Evolutionary conservation across 208 protist genomes (phyloP), one percentile per base, ranked within the genome.

Genomic region (Leptomonas pyrrhocoris): DNA sequence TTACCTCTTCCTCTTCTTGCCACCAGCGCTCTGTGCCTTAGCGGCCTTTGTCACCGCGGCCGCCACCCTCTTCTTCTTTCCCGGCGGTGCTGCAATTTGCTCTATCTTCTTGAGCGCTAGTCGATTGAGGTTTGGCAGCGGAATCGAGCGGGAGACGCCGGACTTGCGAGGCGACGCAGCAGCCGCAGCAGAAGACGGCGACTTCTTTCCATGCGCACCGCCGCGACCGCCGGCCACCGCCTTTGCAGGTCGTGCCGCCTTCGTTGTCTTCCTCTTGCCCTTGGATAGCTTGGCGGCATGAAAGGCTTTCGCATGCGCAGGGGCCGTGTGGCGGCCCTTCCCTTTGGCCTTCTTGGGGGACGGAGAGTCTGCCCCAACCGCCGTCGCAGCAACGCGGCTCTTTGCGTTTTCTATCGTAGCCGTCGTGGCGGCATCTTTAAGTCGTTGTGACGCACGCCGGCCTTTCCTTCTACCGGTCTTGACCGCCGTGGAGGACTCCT

Each of bases 81-180:
- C 54, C 18, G 43, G 5, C 55, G 53, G 34, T 6, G 30, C 19
- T 27, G 56, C 34, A 28, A 43, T 46, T 16, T 57, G 42, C 36
- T 71, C 56, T 15, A 50, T 58, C 48, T 76, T 75, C 62, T 71
- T 81, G 1, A 53, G 2, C 2, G 68, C 62, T 15, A 73, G 75
- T 30, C 55, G 50, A 19, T 62, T 53, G 13, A 81, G 31, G 43
- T 81, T 67, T 8, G 75, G 75, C 8, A 81, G 63, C 18, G 75
- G 75, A 45, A 81, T 74, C 2, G 75, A 81, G 23, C 43, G 75
- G 16, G 69, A 72, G 1, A 58, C 73, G 16, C 49, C 58, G 23
- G 16, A 1, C 61, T 50, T 0, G 50, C 51, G 18, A 23, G 54
- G 19, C 19, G 54, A 58, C 0, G 54, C 9, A n/a, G 50, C 50